Evolutionary conservation across 257 asterid species (phyloP).

Genomic region (Linderniella brevidens): DNA sequence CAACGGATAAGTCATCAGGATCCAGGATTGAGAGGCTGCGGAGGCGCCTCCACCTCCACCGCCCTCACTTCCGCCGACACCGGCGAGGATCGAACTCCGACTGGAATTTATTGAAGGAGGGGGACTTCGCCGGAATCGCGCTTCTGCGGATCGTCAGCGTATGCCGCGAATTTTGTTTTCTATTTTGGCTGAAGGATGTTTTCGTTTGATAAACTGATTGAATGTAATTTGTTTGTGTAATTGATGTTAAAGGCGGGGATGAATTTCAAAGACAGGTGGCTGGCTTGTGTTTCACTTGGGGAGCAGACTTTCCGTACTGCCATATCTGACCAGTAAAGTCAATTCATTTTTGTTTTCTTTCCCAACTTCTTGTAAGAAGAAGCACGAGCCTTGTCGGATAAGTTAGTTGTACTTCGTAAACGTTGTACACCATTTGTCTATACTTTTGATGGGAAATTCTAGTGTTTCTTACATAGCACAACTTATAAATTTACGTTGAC

Average conservation of each 20-base stretch:
- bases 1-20: slow-evolving; percentile 20
- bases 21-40: slow-evolving; percentile 39
- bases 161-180: slow-evolving; percentile 3
- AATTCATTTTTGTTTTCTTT: neutral
- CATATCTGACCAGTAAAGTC: slow-evolving; percentile 62
- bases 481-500: neutral
- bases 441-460: neutral
- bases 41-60: slow-evolving; percentile 38
- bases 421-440: too few species aligned
- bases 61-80: slow-evolving; percentile 32
- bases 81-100: slow-evolving; percentile 18
- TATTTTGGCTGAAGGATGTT: neutral
- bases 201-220: neutral
- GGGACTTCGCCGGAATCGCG: slow-evolving; percentile 86
- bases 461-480: neutral
- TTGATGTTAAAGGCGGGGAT: slow-evolving; percentile 62
- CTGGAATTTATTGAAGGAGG: slow-evolving; percentile 39
- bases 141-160: slow-evolving; percentile 51
- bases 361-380: neutral
- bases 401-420: neutral
- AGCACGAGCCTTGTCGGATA: neutral
- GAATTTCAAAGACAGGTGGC: slow-evolving; percentile 91
- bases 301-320: slow-evolving; percentile 82
- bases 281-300: slow-evolving; percentile 80
- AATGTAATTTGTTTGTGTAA: slow-evolving; percentile 9